Evolutionary conservation across 2,329 filamentous ascomycete genomes (phyloP).

Genomic region (Colletotrichum nymphaeae): DNA sequence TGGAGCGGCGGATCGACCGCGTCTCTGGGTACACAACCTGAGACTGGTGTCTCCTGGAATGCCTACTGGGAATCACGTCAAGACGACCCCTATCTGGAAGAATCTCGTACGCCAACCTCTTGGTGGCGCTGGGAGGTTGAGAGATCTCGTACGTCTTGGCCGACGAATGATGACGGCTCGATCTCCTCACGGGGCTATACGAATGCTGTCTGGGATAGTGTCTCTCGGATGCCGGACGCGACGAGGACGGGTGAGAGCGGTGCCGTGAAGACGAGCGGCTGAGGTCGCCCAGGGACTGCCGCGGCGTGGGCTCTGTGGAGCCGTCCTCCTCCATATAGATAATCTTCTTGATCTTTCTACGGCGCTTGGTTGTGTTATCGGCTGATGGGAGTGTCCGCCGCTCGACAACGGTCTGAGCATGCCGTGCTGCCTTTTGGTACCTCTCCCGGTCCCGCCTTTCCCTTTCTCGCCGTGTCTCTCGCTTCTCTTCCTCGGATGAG

Average conservation of each 20-base stretch:
- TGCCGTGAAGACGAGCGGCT: conserved; percentile 26
- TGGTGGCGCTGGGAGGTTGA: conserved; percentile 23
- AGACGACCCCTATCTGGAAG: not conserved
- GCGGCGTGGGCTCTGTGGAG: conserved; percentile 14
- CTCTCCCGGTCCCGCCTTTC: conserved; percentile 16
- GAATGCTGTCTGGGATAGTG: conserved; percentile 25
- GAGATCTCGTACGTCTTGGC: conserved; percentile 19
- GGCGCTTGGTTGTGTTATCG: conserved; percentile 25
- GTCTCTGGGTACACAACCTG: conserved; percentile 27
- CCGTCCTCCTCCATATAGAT: conserved; percentile 30
- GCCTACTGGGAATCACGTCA: conserved; percentile 14
- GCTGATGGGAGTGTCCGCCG: conserved; percentile 34
- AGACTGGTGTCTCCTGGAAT: conserved; percentile 16
- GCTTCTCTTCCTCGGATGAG: conserved; percentile 46
- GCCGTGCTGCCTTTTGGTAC: not conserved
- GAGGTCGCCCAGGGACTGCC: conserved; percentile 19
- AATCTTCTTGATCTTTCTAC: conserved; percentile 27
- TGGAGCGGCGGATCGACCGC: conserved; percentile 23
- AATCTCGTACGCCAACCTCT: not conserved
- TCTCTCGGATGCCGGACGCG: conserved; percentile 30
- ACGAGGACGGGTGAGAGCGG: conserved; percentile 32
- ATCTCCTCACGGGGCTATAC: conserved; percentile 14
- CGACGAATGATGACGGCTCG: conserved; percentile 18
- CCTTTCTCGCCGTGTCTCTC: conserved; percentile 34
- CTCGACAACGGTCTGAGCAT: conserved; percentile 23